Percentiles rank a stretch among this genome's conserved stretches.
Evolutionary conservation across 208 protist species (phyloP).

Genomic region (Crithidia brevicula): DNA sequence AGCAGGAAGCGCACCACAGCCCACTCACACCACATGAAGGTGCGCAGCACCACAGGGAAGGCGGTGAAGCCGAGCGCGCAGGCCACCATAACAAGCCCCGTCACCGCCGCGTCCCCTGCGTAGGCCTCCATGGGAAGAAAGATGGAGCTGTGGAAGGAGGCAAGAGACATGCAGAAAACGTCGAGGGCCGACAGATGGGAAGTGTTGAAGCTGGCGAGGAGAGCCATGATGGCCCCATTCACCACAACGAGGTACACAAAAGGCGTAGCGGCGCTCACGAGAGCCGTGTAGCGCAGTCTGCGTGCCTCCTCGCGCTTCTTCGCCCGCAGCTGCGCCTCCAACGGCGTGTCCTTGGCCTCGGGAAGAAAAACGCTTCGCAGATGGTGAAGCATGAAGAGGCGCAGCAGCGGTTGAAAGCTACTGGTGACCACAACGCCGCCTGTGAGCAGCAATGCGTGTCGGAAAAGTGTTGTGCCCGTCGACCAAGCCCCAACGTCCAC

Average conservation of each 20-base stretch:
- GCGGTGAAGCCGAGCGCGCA: constrained; percentile 78
- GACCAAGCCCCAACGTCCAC: constrained; percentile 62
- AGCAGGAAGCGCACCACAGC: constrained; percentile 15
- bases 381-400: constrained; percentile 63
- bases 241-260: constrained; percentile 57
- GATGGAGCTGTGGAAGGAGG: constrained; percentile 76
- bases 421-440: constrained; percentile 77
- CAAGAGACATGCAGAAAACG: constrained; percentile 47
- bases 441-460: constrained; percentile 64
- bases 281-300: constrained; percentile 55
- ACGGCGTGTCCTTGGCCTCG: constrained; percentile 43
- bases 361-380: constrained; percentile 45
- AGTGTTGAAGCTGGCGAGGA: constrained; percentile 46
- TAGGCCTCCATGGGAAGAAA: constrained; percentile 72
- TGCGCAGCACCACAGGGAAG: constrained; percentile 67
- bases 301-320: constrained; percentile 42
- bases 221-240: constrained; percentile 37
- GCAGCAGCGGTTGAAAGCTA: constrained; percentile 62
- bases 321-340: constrained; percentile 42
- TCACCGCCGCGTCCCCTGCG: constrained; percentile 44
- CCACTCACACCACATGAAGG: constrained; percentile 58
- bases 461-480: constrained; percentile 32
- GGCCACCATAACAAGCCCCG: constrained; percentile 44
- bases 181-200: constrained; percentile 41
- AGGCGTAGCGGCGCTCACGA: constrained; percentile 54